These are phyloP conservation scores for Tetradesmus lagerheimii DNA, from an alignment of 139 green algal genomes.

Conservation along the genomic window DNA sequence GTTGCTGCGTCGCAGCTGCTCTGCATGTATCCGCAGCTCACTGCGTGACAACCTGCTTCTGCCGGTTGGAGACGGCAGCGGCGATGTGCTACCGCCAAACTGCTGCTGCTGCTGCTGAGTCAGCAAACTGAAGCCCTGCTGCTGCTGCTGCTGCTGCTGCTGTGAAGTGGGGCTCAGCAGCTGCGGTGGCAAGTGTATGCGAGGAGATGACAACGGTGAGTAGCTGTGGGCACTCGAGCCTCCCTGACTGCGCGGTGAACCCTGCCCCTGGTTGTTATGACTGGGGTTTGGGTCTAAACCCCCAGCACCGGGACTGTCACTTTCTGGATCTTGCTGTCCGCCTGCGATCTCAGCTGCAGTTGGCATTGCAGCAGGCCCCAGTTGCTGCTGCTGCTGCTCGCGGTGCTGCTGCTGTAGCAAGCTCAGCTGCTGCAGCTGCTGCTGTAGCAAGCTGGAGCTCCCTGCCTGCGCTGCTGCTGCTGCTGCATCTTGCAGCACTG, in stretches of 20 bases:
- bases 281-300: background rate
- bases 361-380: background rate
- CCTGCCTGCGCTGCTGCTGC: background rate
- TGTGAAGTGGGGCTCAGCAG: background rate
- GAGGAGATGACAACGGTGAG: background rate
- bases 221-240: background rate
- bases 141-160: slow-evolving; percentile 19
- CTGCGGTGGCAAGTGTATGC: slow-evolving; percentile 32
- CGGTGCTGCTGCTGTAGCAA: background rate
- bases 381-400: slow-evolving; percentile 6
- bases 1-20: background rate
- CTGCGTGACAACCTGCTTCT: background rate
- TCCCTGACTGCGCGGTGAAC: background rate
- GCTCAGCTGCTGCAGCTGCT: slow-evolving; percentile 18
- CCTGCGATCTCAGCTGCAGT: background rate
- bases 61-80: background rate
- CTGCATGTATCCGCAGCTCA: slow-evolving; percentile 5
- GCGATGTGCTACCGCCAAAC: background rate
- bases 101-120: slow-evolving; percentile 5
- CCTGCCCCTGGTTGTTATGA: background rate
- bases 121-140: background rate
- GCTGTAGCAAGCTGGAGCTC: background rate
- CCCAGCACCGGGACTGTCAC: background rate
- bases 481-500: too few species aligned
- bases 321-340: background rate